Base-by-base conservation (phyloP, 2,329 filamentous ascomycete genomes). In the Xylariaceae sp. region DNA sequence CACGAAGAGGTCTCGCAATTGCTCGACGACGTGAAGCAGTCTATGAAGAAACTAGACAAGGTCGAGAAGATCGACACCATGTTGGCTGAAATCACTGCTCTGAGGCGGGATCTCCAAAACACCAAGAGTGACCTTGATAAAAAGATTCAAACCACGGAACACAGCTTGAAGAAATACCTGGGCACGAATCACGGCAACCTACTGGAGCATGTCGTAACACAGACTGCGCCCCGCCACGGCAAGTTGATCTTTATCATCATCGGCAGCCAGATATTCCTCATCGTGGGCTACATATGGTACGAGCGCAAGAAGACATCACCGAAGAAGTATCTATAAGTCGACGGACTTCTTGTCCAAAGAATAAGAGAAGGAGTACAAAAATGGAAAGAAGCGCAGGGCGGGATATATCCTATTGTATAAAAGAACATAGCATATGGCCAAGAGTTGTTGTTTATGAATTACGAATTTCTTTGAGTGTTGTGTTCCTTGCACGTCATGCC, bases 261-360 rank as follows among this genome's bases (percentile, higher is more conserved):
- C 45, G 82, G 78, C 16, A 81, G 88, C 52, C 90, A 96, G 68
- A 62, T 87, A 39, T 63, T 89, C 54, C 71, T 94, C 23, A 80
- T 80, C 0, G 80, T 68, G 2, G 78, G 75, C 1, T 95, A 91
- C 62, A 65, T 88, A 29, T 63, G 83, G 48, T 95, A 95, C 70
- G 95, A 95, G 77, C 79, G 82, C 57, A 83, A 85, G 61, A 80
- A 85, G 68, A 82, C 75, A 53, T 80, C 82, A 66, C 88, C 88
- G n/a, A 95, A 95, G 77, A 96, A 96, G 71, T 96, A 90, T 67
- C 70, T 95, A 63, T 95, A 73, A 61, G 19, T 5, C 10, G 7
- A 12, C 16, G 27, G 27, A 32, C n/a, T n/a, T n/a, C n/a, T n/a
- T n/a, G n/a, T n/a, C n/a, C n/a, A n/a, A n/a, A n/a, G n/a, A n/a